Base-by-base conservation (phyloP, 2,329 filamentous ascomycete genomes). In the Ophiosphaerella herpotricha region DNA sequence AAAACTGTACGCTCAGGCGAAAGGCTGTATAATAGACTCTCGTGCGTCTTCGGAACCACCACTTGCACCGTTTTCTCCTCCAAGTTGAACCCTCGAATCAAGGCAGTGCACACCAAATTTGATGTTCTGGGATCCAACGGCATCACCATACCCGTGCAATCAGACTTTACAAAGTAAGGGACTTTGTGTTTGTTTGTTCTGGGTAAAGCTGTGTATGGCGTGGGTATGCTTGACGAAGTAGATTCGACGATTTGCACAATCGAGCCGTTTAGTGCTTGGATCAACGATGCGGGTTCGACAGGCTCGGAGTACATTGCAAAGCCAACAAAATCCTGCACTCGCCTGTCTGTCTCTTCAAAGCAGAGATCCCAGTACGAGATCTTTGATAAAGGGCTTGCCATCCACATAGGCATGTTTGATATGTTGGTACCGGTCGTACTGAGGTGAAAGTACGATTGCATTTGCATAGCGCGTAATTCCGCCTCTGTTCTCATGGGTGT, bases 361-460 rank as follows among this genome's bases (percentile, higher is more conserved):
- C 71, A 74, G 21, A 91, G 82, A 33, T 83, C 73, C 79, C 84
- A 86, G 0, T 89, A 89, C 0, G 78, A 69, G 7, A 81, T 60
- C 0, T 76, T 74, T 1, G 82, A 82, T 7, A 92, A 72, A 0
- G 87, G 81, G 0, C 74, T 76, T 0, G 77, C 52, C 43, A 80
- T 74, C 82, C 85, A 89, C 38, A 66, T 70, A 16, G 71, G 45
- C 56, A 52, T 55, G 36, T 60, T 42, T 58, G 58, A 7, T 52
- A 52, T 29, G 43, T 39, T 34, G 8, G 42, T 36, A 59, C 57
- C 18, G 50, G 50, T 26, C 39, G 46, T 26, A 50, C 48, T 40
- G 41, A 57, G 66, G 65, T 93, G 90, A 63, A 93, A 90, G 61
- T 92, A 93, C 0, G 88, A 86, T 80, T 91, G 86, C n/a, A 81